These are phyloP conservation scores for Salix udensis DNA, from an alignment of 345 rosid species.

Conservation along the genomic window DNA sequence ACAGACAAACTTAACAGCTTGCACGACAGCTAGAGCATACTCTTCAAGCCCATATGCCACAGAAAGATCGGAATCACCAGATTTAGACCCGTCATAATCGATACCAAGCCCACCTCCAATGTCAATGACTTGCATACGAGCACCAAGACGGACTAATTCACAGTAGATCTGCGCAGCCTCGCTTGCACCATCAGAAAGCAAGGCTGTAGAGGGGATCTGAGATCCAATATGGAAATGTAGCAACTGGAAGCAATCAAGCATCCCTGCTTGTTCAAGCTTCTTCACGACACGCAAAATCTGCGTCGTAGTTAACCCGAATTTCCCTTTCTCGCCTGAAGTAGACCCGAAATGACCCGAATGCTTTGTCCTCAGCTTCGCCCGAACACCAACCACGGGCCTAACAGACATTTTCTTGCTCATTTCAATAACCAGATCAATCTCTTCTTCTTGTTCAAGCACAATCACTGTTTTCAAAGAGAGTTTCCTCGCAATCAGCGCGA, in stretches of 20 bases:
- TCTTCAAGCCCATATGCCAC: slow-evolving; percentile 80
- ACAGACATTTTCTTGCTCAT: slow-evolving; percentile 58
- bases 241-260: slow-evolving; percentile 81
- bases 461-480: slow-evolving; percentile 68
- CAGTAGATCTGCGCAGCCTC: slow-evolving; percentile 90
- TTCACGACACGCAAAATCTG: slow-evolving; percentile 74
- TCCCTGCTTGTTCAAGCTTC: slow-evolving; percentile 53
- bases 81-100: slow-evolving; percentile 91
- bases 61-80: slow-evolving; percentile 74
- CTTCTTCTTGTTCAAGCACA: slow-evolving; percentile 92
- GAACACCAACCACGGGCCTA: slow-evolving; percentile 65
- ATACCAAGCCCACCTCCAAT: slow-evolving; percentile 91
- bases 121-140: slow-evolving; percentile 69
- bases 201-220: slow-evolving; percentile 72
- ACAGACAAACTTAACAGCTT: slow-evolving; percentile 55
- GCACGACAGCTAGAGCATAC: slow-evolving; percentile 82
- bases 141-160: slow-evolving; percentile 89
- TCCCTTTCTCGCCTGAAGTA: slow-evolving; percentile 98
- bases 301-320: slow-evolving; percentile 73
- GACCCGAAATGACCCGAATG: slow-evolving; percentile 94
- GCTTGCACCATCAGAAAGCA: slow-evolving; percentile 66
- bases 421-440: slow-evolving; percentile 67
- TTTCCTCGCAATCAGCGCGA: slow-evolving; percentile 69
- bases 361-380: slow-evolving; percentile 85
- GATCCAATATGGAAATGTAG: slow-evolving; percentile 95